Evolutionary conservation across 306 rosid species (phyloP).

Genomic region (Vigna radiata): DNA sequence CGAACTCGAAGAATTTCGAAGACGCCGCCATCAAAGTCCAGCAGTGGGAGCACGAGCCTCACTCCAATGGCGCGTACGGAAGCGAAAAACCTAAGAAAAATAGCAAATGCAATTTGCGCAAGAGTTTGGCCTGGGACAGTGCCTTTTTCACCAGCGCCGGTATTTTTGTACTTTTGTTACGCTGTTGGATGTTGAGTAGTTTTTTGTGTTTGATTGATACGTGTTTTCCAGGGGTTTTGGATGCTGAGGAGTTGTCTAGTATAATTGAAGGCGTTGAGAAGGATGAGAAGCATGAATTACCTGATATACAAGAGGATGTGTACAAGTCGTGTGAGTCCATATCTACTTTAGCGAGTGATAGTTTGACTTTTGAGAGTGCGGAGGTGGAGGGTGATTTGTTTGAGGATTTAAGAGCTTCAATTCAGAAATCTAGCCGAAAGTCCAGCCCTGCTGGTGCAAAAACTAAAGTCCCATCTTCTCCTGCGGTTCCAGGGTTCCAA

Average conservation of each 20-base stretch:
- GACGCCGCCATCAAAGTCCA: conserved; percentile 52
- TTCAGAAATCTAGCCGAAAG: conserved; percentile 74
- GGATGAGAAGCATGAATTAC: conserved; percentile 60
- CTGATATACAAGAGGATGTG: conserved; percentile 73
- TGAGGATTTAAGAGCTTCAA: conserved; percentile 92
- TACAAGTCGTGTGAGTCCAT: conserved; percentile 75
- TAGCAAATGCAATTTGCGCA: conserved; percentile 84
- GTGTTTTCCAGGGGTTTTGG: conserved; percentile 75
- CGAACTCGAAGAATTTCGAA: conserved; percentile 56
- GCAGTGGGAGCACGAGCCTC: conserved; percentile 58
- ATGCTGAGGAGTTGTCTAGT: conserved; percentile 81
- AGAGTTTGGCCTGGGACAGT: conserved; percentile 96
- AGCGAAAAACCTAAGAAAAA: conserved; percentile 54
- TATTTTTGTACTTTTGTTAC: conserved; percentile 32
- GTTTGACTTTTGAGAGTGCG: conserved; percentile 64
- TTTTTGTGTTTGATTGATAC: conserved; percentile 15
- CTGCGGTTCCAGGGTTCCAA: conserved; percentile 41
- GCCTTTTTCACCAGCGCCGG: conserved; percentile 98
- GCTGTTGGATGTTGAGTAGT: background rate
- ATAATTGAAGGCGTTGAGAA: conserved; percentile 77
- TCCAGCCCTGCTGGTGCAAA: conserved; percentile 44
- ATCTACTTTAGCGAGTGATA: conserved; percentile 78
- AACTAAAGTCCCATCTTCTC: conserved; percentile 40
- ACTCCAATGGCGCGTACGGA: conserved; percentile 54
- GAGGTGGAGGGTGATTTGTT: conserved; percentile 71